Evolutionary conservation across 2,329 filamentous ascomycete species (phyloP).

Genomic region (Daldinia sp.): DNA sequence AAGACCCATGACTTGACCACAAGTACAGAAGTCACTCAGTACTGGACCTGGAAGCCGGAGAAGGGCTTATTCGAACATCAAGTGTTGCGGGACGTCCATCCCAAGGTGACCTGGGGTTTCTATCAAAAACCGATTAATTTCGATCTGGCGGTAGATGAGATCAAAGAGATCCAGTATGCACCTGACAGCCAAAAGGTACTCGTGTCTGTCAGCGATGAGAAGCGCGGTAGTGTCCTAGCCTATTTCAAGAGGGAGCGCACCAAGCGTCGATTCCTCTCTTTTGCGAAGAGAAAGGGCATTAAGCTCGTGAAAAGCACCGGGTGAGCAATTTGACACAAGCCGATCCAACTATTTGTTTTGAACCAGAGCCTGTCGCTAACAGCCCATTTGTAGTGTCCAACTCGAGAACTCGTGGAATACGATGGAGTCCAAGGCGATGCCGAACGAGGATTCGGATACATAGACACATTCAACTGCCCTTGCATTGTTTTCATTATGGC

Average conservation of each 20-base stretch:
- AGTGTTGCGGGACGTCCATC: slow-evolving; percentile 56
- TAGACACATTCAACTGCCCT: slow-evolving; percentile 1
- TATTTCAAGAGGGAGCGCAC: slow-evolving; percentile 62
- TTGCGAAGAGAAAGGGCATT: slow-evolving; percentile 56
- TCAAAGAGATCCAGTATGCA: slow-evolving; percentile 57
- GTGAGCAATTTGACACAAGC: slow-evolving; percentile 49
- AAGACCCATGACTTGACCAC: slow-evolving; percentile 59
- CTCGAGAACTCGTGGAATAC: slow-evolving; percentile 43
- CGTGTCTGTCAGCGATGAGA: slow-evolving; percentile 50
- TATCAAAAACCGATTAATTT: slow-evolving; percentile 62
- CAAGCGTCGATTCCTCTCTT: slow-evolving; percentile 60
- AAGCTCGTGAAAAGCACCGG: slow-evolving; percentile 49
- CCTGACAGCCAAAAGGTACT: slow-evolving; percentile 53
- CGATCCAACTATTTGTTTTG: not conserved
- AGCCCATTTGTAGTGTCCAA: slow-evolving; percentile 27
- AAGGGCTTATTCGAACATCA: slow-evolving; percentile 60
- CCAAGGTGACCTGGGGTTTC: slow-evolving; percentile 56
- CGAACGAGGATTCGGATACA: slow-evolving; percentile 38
- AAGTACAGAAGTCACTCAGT: slow-evolving; percentile 59
- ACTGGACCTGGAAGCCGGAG: slow-evolving; percentile 60
- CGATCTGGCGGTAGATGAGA: slow-evolving; percentile 56
- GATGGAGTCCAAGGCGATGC: slow-evolving; percentile 43
- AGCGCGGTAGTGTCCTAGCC: slow-evolving; percentile 58
- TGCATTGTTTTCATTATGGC: not conserved
- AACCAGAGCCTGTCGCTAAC: slow-evolving; percentile 7